These are phyloP conservation scores for Penicillium digitatum DNA, from an alignment of 2,329 filamentous ascomycete genomes.

Conservation along the genomic window DNA sequence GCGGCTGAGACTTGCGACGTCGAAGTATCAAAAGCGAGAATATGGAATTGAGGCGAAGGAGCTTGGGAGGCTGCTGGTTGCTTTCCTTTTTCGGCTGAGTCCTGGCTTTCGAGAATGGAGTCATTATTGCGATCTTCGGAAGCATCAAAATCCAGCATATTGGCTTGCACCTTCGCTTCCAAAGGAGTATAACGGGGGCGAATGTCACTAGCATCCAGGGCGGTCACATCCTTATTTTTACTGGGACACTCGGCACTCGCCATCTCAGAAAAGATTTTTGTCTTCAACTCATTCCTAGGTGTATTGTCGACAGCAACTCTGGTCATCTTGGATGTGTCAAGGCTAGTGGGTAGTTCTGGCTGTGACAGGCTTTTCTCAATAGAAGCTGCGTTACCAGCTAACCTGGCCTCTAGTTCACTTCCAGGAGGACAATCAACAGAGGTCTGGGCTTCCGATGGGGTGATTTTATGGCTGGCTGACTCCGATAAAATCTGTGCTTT, in stretches of 20 bases:
- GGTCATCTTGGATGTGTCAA: neutral
- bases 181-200: constrained; percentile 6
- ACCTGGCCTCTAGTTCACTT: constrained; percentile 15
- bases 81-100: neutral
- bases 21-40: constrained; percentile 39
- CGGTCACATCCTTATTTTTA: constrained; percentile 1
- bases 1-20: constrained; percentile 30
- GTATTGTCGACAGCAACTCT: constrained; percentile 3
- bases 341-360: neutral
- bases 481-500: constrained; percentile 10
- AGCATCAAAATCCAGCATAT: neutral
- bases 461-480: neutral
- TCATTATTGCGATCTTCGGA: constrained; percentile 11
- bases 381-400: neutral
- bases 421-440: constrained; percentile 16
- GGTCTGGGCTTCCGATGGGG: neutral
- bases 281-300: constrained; percentile 14
- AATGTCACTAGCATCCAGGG: constrained; percentile 11
- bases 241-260: neutral
- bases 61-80: constrained; percentile 1
- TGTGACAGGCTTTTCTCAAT: neutral
- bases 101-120: constrained; percentile 4
- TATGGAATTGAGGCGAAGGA: constrained; percentile 23
- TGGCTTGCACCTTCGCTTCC: neutral
- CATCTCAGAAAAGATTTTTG: constrained; percentile 4